Evolutionary conservation across 768 basidiomycete species (phyloP).

Genomic region (Lactifluus hygrophoroides): DNA sequence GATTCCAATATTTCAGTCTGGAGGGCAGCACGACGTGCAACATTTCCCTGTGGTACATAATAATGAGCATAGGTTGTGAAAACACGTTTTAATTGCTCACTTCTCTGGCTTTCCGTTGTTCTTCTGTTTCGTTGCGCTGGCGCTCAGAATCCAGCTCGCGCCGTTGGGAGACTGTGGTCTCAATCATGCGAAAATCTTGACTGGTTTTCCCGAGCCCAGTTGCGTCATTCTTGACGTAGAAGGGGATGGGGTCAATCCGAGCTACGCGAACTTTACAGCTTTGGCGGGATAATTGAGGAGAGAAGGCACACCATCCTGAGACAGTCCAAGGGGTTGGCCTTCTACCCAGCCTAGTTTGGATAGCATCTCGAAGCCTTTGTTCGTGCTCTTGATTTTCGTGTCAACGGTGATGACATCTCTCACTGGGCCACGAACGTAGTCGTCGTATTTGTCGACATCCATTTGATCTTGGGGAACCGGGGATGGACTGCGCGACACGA

Average conservation of each 20-base stretch:
- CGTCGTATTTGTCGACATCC: constrained; percentile 60
- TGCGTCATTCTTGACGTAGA: constrained; percentile 66
- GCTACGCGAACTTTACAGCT: constrained; percentile 34
- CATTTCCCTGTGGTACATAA: constrained; percentile 39
- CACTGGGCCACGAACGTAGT: constrained; percentile 41
- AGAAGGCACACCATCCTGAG: constrained; percentile 53
- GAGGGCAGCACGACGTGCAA: constrained; percentile 57
- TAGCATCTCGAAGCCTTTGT: constrained; percentile 75
- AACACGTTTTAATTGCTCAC: constrained; percentile 30
- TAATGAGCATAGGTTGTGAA: not conserved
- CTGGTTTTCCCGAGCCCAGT: constrained; percentile 73
- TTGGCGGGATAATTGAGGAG: not conserved
- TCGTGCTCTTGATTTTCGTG: constrained; percentile 68
- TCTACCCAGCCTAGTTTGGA: constrained; percentile 78
- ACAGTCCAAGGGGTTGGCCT: constrained; percentile 68
- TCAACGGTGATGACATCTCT: constrained; percentile 73
- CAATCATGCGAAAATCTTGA: constrained; percentile 78
- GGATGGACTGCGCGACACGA: constrained; percentile 73
- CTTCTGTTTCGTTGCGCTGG: constrained; percentile 70
- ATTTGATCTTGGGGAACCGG: constrained; percentile 40
- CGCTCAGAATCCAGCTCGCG: constrained; percentile 75
- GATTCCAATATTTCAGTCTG: constrained; percentile 59
- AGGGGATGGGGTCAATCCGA: constrained; percentile 76
- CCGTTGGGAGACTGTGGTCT: constrained; percentile 76
- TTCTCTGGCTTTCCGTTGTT: constrained; percentile 66